A percentile compares a stretch with the other conserved stretches of the same genome.
phyloP scores from a whole-genome alignment of 192 early-diverging fungal genomes.

The Entophlyctis helioformis region DNA sequence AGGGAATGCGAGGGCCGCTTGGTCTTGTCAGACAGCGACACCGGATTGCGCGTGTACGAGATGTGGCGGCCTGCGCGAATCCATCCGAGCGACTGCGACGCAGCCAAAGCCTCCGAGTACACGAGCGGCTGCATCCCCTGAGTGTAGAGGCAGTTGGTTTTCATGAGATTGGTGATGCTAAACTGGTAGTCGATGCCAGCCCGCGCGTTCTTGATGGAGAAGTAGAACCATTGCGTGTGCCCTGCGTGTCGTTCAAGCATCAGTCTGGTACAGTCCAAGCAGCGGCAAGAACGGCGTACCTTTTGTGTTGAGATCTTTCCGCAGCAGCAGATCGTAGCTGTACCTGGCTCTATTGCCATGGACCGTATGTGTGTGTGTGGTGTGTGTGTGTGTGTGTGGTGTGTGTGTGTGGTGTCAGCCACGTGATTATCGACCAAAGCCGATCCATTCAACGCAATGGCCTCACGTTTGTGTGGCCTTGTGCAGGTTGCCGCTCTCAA shows the following conservation, averaged over 20 bases:
- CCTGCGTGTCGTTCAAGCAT: background rate
- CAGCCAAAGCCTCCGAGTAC: conserved; percentile 24
- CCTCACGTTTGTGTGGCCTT: conserved; percentile 10
- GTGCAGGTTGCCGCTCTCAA: conserved; percentile 30
- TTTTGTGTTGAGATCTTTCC: conserved; percentile 15
- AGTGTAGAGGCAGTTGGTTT: conserved; percentile 17
- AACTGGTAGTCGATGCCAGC: conserved; percentile 10
- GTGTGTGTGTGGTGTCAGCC: background rate
- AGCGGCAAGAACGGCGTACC: too few species aligned
- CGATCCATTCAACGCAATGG: too few species aligned
- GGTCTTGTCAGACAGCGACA: too few species aligned
- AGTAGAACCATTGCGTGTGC: conserved; percentile 27
- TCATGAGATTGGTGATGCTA: conserved; percentile 27
- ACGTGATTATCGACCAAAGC: too few species aligned
- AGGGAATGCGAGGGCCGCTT: conserved; percentile 11
- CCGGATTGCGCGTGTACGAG: conserved; percentile 10
- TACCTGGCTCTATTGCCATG: background rate
- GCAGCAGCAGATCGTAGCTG: conserved; percentile 16
- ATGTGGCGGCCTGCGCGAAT: conserved; percentile 20
- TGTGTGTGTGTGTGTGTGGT: too few species aligned
- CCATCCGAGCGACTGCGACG: too few species aligned
- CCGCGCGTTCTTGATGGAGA: conserved; percentile 8
- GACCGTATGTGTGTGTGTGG: too few species aligned
- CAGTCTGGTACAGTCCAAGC: too few species aligned
- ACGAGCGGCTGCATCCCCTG: conserved; percentile 20